Base-by-base conservation (phyloP, 805 yeast genomes). In the Cyberlindnera veronae region DNA sequence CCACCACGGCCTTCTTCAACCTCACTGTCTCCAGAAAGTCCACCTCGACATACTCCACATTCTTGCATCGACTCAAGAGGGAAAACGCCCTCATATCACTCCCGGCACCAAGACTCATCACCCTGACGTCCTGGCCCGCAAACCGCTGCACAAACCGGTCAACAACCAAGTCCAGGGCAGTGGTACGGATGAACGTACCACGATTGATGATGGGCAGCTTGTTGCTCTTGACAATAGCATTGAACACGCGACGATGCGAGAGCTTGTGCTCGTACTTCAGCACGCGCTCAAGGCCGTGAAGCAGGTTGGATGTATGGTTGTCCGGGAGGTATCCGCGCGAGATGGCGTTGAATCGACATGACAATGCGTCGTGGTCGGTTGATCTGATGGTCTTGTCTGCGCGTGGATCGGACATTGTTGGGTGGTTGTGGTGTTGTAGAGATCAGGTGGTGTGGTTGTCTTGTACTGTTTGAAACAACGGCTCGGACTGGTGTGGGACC, bases 351-450 rank as follows among this genome's bases (percentile, higher is more conserved):
- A 65, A 49, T 18, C 87, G 69, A 48, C 87, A 78, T 12, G 84
- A 71, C n/a, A 83, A 57, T 0, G 90, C 90, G 58, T 82, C 89
- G 43, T 71, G 66, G 48, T 84, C 91, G 0, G 91, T 84, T 0
- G 59, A 44, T 10, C 61, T 28, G 15, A 57, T 43, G 2, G 37
- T 37, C 34, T 51, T 38, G 14, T 34, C 37, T 15, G n/a, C n/a
- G n/a, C n/a, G n/a, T n/a, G n/a, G n/a, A n/a, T n/a, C n/a, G n/a
- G n/a, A n/a, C n/a, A n/a, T n/a, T n/a, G n/a, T n/a, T n/a, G n/a
- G n/a, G n/a, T n/a, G n/a, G n/a, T n/a, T n/a, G n/a, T n/a, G n/a
- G n/a, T n/a, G n/a, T n/a, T n/a, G n/a, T n/a, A n/a, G n/a, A n/a
- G n/a, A n/a, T n/a, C n/a, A n/a, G n/a, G n/a, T n/a, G n/a, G n/a